Percentiles rank a stretch among this genome's conserved stretches.
phyloP scores from a whole-genome alignment of 2,329 filamentous ascomycete species.

The Aspergillus sp. region DNA sequence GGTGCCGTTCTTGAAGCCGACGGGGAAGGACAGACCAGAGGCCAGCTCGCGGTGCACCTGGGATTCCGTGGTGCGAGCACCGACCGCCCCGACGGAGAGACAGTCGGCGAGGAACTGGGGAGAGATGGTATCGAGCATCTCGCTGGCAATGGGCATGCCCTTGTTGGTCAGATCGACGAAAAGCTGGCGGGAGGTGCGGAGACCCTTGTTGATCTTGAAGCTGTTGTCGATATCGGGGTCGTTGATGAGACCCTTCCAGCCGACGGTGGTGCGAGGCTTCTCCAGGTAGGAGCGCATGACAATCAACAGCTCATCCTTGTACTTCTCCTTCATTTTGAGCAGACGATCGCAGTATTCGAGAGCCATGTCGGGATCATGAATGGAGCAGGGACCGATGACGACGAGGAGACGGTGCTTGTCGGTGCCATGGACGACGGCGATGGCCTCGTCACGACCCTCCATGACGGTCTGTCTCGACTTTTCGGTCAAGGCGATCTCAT shows the following conservation, averaged over 20 bases:
- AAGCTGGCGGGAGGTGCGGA: constrained; percentile 80
- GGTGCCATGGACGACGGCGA: constrained; percentile 59
- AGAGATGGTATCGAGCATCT: constrained; percentile 98
- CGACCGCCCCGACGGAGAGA: constrained; percentile 86
- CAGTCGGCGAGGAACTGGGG: constrained; percentile 95
- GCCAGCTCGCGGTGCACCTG: constrained; percentile 94
- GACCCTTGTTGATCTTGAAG: constrained; percentile 98
- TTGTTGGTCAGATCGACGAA: constrained; percentile 88
- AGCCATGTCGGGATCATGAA: constrained; percentile 88
- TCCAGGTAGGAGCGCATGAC: constrained; percentile 98
- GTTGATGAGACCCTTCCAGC: constrained; percentile 98
- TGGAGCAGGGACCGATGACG: constrained; percentile 92
- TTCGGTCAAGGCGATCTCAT: constrained; percentile 67
- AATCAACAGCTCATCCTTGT: constrained; percentile 84
- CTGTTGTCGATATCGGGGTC: constrained; percentile 97
- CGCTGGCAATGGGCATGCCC: constrained; percentile 94
- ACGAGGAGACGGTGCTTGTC: constrained; percentile 62
- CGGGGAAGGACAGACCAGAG: constrained; percentile 90
- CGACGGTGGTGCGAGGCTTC: constrained; percentile 95
- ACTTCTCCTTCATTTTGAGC: constrained; percentile 77
- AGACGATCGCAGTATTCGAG: constrained; percentile 90
- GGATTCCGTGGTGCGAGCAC: constrained; percentile 93
- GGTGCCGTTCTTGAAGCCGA: constrained; percentile 99
- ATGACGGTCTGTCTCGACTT: constrained; percentile 54
- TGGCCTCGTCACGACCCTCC: constrained; percentile 58